phyloP scores from a whole-genome alignment of 78 protist genomes.

The Dictyostelium intermedium region DNA sequence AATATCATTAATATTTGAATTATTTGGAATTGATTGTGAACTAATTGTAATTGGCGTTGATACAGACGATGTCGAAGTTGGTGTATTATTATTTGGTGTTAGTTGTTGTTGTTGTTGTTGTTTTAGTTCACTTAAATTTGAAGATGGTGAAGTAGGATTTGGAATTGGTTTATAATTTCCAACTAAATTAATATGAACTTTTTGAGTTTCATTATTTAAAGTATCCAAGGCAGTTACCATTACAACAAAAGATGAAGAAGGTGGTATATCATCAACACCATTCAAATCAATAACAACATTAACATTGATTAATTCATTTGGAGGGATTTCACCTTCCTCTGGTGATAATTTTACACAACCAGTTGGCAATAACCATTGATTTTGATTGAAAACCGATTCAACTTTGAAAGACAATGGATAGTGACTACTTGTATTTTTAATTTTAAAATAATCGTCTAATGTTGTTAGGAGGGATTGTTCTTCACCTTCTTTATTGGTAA shows the following conservation, averaged over 20 bases:
- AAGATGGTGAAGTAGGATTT: neutral
- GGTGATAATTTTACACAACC: neutral
- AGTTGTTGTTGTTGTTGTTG: neutral
- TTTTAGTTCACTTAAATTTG: neutral
- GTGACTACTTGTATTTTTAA: slow-evolving; percentile 26
- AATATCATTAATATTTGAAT: neutral
- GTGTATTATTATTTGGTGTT: neutral
- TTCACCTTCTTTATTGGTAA: slow-evolving; percentile 47
- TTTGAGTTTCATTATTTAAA: slow-evolving; percentile 55
- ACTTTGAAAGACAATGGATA: slow-evolving; percentile 14
- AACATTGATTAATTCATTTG: slow-evolving; percentile 23
- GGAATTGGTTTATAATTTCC: slow-evolving; percentile 53
- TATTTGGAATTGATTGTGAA: neutral
- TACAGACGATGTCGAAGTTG: slow-evolving; percentile 14
- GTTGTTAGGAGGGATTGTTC: neutral
- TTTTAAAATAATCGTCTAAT: slow-evolving; percentile 40
- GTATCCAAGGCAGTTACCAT: slow-evolving; percentile 24
- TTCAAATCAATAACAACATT: slow-evolving; percentile 11
- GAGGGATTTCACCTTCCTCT: slow-evolving; percentile 46
- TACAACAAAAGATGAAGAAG: neutral
- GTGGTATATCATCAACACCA: slow-evolving; percentile 52
- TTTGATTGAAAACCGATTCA: slow-evolving; percentile 8
- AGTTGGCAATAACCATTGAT: neutral
- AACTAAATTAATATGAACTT: slow-evolving; percentile 14
- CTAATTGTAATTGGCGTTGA: slow-evolving; percentile 1